A percentile compares a stretch with the other conserved stretches of the same genome.
phyloP scores from a whole-genome alignment of 1,139 yeast species.

The Hemisphaericaspora lyxosophila region DNA sequence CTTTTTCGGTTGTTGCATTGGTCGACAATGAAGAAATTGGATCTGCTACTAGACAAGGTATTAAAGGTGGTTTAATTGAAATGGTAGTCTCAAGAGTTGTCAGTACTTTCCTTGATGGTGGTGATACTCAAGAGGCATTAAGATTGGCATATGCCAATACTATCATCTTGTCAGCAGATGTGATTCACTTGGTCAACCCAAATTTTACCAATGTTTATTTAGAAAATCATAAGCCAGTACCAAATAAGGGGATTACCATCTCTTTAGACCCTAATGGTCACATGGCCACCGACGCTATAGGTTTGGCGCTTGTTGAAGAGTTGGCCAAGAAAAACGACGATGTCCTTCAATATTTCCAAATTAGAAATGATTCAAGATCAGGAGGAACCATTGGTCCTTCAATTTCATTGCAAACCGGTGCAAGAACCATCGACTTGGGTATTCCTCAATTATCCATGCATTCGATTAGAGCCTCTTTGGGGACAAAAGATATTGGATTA shows the following conservation, averaged over 20 bases:
- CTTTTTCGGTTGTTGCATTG: constrained; percentile 38
- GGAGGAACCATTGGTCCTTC: constrained; percentile 51
- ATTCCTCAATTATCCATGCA: constrained; percentile 49
- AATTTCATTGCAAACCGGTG: constrained; percentile 40
- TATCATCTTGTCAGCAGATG: constrained; percentile 45
- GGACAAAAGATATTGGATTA: constrained; percentile 44
- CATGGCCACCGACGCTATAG: constrained; percentile 45
- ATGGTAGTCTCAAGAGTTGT: constrained; percentile 35
- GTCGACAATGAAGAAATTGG: constrained; percentile 49
- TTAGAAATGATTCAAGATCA: constrained; percentile 43
- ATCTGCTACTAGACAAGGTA: constrained; percentile 43
- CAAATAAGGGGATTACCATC: constrained; percentile 42
- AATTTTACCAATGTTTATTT: constrained; percentile 38
- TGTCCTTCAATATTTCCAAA: constrained; percentile 41
- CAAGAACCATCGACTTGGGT: constrained; percentile 47
- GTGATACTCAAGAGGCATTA: constrained; percentile 24
- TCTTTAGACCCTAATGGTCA: constrained; percentile 44
- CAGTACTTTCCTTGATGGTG: constrained; percentile 19
- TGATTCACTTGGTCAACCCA: constrained; percentile 49
- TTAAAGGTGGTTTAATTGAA: constrained; percentile 39
- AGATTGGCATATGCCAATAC: constrained; percentile 34
- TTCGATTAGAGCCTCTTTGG: constrained; percentile 43
- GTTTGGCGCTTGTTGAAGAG: constrained; percentile 31
- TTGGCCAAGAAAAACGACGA: constrained; percentile 30
- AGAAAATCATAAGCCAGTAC: constrained; percentile 40